Base-by-base conservation (phyloP, 2,329 filamentous ascomycete genomes). In the Aspergillus sp. region DNA sequence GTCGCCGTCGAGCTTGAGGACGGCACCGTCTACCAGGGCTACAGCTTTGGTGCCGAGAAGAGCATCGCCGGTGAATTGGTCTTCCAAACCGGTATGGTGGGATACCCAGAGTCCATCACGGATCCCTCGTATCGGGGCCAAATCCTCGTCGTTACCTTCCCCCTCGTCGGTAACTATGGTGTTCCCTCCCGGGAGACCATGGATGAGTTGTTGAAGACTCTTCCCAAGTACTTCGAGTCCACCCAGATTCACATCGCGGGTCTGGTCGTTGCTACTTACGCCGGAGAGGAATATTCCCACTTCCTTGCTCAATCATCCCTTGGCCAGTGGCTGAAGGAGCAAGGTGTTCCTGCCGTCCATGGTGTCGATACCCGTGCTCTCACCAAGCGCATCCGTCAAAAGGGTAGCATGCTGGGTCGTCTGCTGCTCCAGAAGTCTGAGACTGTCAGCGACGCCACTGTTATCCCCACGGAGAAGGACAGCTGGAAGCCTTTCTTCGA, bases 61-160 rank as follows among this genome's bases (percentile, higher is more conserved):
- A 96, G 91, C 81, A 88, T 96, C 73, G 90, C 94, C 67, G 95
- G 95, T 77, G 95, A 99, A 84, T 84, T 99, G 76, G 95, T 99
- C 80, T 99, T 99, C 83, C 94, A 98, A 85, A 99, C 95, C 60
- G 95, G 95, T 79, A 96, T 98, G 93, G 95, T 98, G 70, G 95
- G 95, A 73, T 99, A 99, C 77, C 93, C 95, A 44, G 95, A 99
- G 83, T 96, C 90, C 51, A 88, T 94, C 84, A 93, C 90, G 72
- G 90, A 94, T 72, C 90, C 90, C 56, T 94, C 90, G 19, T 94
- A 94, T 81, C 89, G 90, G 68, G 90, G 95, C 68, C 94, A 99
- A 81, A 96, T 99, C 70, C 85, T 99, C 70, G 93, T 98, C 78
- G 88, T 98, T 72, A 99, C 94, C 57, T 97, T 96, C 77, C 95